Base-by-base conservation (phyloP, 805 yeast species). In the Zygoascus tannicola region DNA sequence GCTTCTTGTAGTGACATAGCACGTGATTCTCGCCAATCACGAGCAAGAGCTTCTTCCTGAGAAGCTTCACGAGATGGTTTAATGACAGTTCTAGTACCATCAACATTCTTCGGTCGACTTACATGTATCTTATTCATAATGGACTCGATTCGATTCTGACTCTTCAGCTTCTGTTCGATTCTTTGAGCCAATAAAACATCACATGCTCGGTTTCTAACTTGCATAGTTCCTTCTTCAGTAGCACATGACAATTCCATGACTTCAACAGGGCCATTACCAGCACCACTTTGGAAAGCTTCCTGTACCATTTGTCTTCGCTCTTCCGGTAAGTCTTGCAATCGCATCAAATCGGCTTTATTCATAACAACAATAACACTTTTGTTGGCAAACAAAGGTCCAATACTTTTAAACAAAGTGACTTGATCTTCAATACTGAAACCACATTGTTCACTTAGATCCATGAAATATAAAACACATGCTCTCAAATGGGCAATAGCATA, bases 401-500 rank as follows among this genome's bases (percentile, higher is more conserved):
- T 90, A 36, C 95, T 84, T 66, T 92, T 94, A 79, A 88, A 92
- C 51, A 92, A 74, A 70, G 90, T 86, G 54, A 92, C 97, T 72
- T 92, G 99, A 44, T 88, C 96, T 70, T 88, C 97, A 53, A 92
- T 79, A 19, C 95, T 80, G 71, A 90, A 92, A 40, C 99, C 99
- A 78, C 99, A 92, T 75, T 90, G 97, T 72, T 92, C 99, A 28
- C 95, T 85, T 56, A 90, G 74, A 73, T 92, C 99, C 98, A 92
- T 92, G 63, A 92, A 92, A 70, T 92, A 92, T 60, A 92, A 68
- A 37, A 92, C 95, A 65, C 97, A 85, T 22, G 97, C 88, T 64
- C 97, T 79, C 66, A 92, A 77, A 68, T 92, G 98, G 28, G 98
- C 98, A 73, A 92, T 87, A 50, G 98, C 98, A 33, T 92, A 92